A percentile compares a stretch with the other conserved stretches of the same genome.
Conservation (phyloP, 345 rosid species). For the Populus nigra region DNA sequence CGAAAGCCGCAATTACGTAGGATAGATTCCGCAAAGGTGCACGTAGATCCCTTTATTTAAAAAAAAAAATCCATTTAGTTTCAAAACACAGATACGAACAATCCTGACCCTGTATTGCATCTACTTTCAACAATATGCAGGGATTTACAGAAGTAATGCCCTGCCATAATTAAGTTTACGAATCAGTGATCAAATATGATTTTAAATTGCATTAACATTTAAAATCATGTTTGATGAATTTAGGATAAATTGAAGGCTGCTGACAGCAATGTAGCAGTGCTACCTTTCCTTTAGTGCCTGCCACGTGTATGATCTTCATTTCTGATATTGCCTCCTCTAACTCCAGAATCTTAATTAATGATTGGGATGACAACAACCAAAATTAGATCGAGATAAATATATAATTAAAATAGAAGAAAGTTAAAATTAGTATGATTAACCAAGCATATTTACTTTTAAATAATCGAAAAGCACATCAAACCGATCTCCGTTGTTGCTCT, state of each 20-base stretch:
- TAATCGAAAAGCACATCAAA: constrained; percentile 73
- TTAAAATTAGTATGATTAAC: background rate
- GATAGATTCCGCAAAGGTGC: constrained; percentile 83
- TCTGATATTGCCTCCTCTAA: constrained; percentile 67
- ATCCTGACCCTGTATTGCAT: background rate
- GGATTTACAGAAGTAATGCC: background rate
- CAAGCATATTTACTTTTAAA: constrained; percentile 48
- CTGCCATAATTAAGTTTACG: background rate
- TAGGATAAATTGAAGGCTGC: background rate
- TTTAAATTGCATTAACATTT: background rate
- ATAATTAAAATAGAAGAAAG: background rate
- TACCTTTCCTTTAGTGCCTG: constrained; percentile 98
- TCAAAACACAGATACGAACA: background rate
- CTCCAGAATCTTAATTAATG: constrained; percentile 56
- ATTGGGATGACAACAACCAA: background rate
- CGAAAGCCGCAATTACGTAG: constrained; percentile 74
- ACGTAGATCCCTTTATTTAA: constrained; percentile 75
- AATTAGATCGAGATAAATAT: background rate
- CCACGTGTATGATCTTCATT: constrained; percentile 87
- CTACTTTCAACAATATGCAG: background rate
- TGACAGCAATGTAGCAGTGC: background rate
- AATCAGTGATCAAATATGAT: background rate
- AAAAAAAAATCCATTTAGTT: background rate
- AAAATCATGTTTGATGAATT: background rate
- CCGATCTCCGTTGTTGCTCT: constrained; percentile 64